phyloP scores from a whole-genome alignment of 352 stramenopile species.

The Globisporangium yorkense region DNA sequence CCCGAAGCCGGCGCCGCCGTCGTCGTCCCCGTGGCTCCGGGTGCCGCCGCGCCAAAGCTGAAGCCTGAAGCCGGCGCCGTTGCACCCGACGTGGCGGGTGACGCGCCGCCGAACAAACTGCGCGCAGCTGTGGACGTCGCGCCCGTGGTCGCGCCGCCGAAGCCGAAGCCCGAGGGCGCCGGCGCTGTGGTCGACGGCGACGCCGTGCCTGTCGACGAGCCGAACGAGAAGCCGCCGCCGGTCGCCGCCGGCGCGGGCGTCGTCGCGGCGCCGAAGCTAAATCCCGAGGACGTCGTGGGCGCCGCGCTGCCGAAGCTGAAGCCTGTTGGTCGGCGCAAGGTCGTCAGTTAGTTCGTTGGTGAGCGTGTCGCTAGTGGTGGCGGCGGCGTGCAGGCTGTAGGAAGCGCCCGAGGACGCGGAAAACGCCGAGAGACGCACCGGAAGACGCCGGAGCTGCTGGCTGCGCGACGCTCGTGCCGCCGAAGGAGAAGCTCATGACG shows the following conservation, averaged over 20 bases:
- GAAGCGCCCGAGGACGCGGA: no score
- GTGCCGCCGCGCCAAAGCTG: conserved; percentile 12
- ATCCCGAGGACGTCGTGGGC: conserved; percentile 8
- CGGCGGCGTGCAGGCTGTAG: no score
- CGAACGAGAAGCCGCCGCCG: conserved; percentile 22
- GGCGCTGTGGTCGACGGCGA: conserved; percentile 7
- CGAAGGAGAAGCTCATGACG: conserved; percentile 31
- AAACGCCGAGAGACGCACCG: conserved; percentile 11
- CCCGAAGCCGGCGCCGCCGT: conserved; percentile 13
- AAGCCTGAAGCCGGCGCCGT: background rate
- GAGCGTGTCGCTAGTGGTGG: no score
- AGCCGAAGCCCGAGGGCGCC: conserved; percentile 9
- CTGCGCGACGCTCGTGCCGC: conserved; percentile 19
- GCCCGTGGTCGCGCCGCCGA: conserved; percentile 1
- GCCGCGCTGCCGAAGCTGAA: conserved; percentile 38
- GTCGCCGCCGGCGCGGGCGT: conserved; percentile 14
- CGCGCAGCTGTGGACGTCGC: conserved; percentile 10
- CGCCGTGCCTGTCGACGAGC: conserved; percentile 14
- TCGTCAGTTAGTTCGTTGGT: no score
- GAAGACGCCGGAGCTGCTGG: conserved; percentile 16
- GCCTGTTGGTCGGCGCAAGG: conserved; percentile 8
- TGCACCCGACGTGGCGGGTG: background rate
- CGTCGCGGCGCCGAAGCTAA: conserved; percentile 15
- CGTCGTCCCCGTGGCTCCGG: conserved; percentile 14
- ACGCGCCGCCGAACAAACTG: conserved; percentile 19